A percentile compares a stretch with the other conserved stretches of the same genome.
phyloP scores from a whole-genome alignment of 148 eudicot genomes.

The Euryodendron excelsum region DNA sequence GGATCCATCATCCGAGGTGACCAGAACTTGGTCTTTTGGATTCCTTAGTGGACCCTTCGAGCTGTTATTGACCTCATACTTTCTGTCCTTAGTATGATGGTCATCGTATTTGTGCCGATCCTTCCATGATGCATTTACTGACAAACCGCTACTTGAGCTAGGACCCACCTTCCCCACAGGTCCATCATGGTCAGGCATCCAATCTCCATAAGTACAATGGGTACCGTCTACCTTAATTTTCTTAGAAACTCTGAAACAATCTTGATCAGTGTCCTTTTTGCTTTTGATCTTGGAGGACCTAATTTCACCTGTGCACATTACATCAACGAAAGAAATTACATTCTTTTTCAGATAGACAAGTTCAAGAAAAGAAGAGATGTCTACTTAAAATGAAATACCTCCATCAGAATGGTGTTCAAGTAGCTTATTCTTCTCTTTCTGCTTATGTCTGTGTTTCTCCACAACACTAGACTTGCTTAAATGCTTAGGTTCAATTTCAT shows the following conservation, averaged over 20 bases:
- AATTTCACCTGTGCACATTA: conserved; percentile 47
- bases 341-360: background rate
- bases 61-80: conserved; percentile 30
- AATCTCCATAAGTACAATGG: conserved; percentile 34
- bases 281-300: conserved; percentile 45
- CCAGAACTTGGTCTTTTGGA: conserved; percentile 26
- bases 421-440: conserved; percentile 41
- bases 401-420: conserved; percentile 46
- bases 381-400: conserved; percentile 41
- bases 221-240: conserved; percentile 45
- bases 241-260: conserved; percentile 55
- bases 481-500: conserved; percentile 37
- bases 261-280: conserved; percentile 52
- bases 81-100: conserved; percentile 34
- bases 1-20: conserved; percentile 33
- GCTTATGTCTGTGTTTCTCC: conserved; percentile 42
- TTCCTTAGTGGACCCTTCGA: conserved; percentile 21
- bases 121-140: conserved; percentile 35
- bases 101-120: conserved; percentile 35
- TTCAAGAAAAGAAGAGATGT: conserved; percentile 5
- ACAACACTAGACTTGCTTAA: conserved; percentile 32
- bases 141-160: conserved; percentile 41
- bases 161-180: conserved; percentile 39
- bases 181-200: conserved; percentile 36
- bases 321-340: conserved; percentile 5